These are phyloP conservation scores for Coriolopsis trogii DNA, from an alignment of 1,284 basidiomycete genomes.

Conservation along the genomic window DNA sequence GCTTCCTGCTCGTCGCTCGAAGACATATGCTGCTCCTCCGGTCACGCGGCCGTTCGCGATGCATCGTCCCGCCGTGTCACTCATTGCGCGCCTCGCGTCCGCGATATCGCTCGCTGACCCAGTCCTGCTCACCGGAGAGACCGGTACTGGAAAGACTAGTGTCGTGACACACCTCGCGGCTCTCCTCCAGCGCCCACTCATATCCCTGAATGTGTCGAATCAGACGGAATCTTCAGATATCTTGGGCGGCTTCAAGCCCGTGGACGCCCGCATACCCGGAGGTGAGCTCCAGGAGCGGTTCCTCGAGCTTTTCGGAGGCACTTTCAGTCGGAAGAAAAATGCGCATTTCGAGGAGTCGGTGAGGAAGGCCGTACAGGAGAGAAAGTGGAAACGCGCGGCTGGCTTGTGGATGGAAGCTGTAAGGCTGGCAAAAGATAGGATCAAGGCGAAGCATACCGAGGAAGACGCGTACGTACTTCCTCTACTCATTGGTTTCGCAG, in stretches of 20 bases:
- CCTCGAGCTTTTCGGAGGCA: constrained; percentile 82
- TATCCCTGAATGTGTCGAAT: constrained; percentile 93
- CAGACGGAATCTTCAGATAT: constrained; percentile 97
- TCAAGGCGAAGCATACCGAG: constrained; percentile 46
- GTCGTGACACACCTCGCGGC: constrained; percentile 88
- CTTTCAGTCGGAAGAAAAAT: constrained; percentile 93
- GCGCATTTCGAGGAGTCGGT: constrained; percentile 86
- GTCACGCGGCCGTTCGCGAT: constrained; percentile 79
- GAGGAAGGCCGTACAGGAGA: constrained; percentile 79
- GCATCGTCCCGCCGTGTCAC: constrained; percentile 82
- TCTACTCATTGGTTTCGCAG: neutral
- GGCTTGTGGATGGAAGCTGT: constrained; percentile 86
- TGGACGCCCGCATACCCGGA: constrained; percentile 85
- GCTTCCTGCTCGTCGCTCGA: constrained; percentile 48
- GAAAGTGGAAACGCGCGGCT: constrained; percentile 86
- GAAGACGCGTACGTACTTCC: constrained; percentile 46
- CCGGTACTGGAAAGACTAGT: constrained; percentile 98
- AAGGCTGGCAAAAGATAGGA: constrained; percentile 67
- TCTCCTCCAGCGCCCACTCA: constrained; percentile 76
- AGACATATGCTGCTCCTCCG: constrained; percentile 38
- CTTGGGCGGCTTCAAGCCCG: constrained; percentile 94
- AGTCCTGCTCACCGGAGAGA: constrained; percentile 93
- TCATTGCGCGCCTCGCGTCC: constrained; percentile 84
- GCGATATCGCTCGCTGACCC: constrained; percentile 82
- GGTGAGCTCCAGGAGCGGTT: constrained; percentile 78